Evolutionary conservation across 257 asterid species (phyloP), one percentile per base, ranked within the genome.

Genomic region (Leptodermis oblonga): DNA sequence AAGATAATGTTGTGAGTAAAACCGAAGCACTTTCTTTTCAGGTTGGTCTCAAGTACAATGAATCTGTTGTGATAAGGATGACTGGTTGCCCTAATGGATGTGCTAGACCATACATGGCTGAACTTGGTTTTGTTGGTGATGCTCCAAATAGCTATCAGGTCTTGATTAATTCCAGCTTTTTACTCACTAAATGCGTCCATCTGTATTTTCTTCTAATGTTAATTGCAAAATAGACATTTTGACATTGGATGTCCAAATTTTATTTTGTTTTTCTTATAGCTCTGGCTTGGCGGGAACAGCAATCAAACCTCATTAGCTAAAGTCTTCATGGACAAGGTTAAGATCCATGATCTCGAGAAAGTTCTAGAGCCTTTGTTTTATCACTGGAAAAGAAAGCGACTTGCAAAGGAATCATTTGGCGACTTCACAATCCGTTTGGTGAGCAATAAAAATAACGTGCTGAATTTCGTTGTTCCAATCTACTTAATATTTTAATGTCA

Each of bases 71-170:
- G 62, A 77, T 93, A 78, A 86, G 99, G 88, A 78, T 93, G 67
- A 93, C 99, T 5, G 99, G 99, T 68, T 93, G 99, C 83, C 99
- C 99, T 58, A 93, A 93, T 75, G 99, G 99, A 17, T 93, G 99
- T 79, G 97, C 97, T 61, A 84, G 99, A 77, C 97, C 99, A 5
- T 93, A 93, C 86, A 87, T 93, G 99, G 99, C 99, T 86, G 99
- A 93, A 79, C 95, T 93, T 31, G 99, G 97, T 67, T 82, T 93
- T 73, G 96, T 93, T 61, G 99, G 99, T 55, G 96, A 88, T 81
- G 99, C 95, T 63, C 95, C 99, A 66, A 93, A 93, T 71, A 88
- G 96, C 78, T 93, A 93, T 75, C 99, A 93, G 97, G 99, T 90
- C 18, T 17, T 74, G 63, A 30, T 20, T 26, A 10, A 25, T 48